Conservation (phyloP, 139 green algal species). For the Mychonastes homosphaera region DNA sequence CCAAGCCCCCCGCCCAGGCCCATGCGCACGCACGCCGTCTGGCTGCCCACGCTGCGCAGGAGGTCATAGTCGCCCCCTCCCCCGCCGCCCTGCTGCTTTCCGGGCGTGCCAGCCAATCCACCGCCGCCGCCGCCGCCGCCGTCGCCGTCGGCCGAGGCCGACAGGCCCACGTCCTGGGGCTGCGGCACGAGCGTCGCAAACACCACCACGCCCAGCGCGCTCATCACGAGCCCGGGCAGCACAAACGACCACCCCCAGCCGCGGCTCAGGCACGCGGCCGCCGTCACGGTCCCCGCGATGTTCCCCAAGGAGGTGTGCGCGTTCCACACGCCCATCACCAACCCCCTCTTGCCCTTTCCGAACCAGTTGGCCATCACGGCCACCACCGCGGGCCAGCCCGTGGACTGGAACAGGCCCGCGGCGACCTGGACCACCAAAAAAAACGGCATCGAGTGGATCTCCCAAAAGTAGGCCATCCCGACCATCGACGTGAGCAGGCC, state of each 20-base stretch:
- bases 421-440: slow-evolving; percentile 55
- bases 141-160: slow-evolving; percentile 12
- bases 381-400: slow-evolving; percentile 89
- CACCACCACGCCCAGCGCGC: slow-evolving; percentile 40
- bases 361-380: slow-evolving; percentile 90
- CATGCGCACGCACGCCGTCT: background rate
- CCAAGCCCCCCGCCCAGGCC: background rate
- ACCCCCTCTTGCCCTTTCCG: slow-evolving; percentile 80
- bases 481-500: slow-evolving; percentile 63
- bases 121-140: slow-evolving; percentile 1
- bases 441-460: slow-evolving; percentile 74
- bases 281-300: slow-evolving; percentile 77
- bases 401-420: slow-evolving; percentile 77
- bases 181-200: slow-evolving; percentile 68
- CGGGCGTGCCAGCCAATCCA: slow-evolving; percentile 2
- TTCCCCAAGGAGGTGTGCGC: slow-evolving; percentile 89
- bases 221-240: slow-evolving; percentile 59
- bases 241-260: slow-evolving; percentile 91
- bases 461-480: slow-evolving; percentile 75
- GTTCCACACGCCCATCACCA: slow-evolving; percentile 96
- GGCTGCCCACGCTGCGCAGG: background rate
- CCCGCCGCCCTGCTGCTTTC: background rate
- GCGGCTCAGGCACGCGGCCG: slow-evolving; percentile 50
- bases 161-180: slow-evolving; percentile 62
- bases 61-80: background rate